Evolutionary conservation across 352 stramenopile species (phyloP).

Genomic region (Pythium guiyangense): DNA sequence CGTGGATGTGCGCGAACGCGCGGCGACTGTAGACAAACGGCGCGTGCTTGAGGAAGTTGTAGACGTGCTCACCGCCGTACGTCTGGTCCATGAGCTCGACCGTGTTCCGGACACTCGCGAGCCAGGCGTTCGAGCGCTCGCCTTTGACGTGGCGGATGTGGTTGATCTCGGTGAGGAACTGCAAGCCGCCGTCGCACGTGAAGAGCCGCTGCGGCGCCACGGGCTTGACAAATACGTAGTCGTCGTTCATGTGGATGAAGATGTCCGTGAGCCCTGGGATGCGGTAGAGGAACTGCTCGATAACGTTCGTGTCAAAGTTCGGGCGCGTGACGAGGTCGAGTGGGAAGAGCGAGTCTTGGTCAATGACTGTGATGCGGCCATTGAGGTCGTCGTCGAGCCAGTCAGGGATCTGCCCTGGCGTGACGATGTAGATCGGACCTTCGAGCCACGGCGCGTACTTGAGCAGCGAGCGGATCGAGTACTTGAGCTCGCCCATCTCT

Average conservation of each 20-base stretch:
- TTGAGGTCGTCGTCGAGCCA: constrained; percentile 69
- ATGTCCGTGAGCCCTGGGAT: constrained; percentile 84
- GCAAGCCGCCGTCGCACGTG: constrained; percentile 72
- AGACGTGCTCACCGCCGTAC: constrained; percentile 83
- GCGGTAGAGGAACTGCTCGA: constrained; percentile 85
- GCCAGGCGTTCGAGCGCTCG: constrained; percentile 63
- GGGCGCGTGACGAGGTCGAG: constrained; percentile 48
- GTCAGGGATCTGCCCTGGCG: constrained; percentile 72
- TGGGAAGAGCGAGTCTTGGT: constrained; percentile 76
- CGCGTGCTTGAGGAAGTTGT: constrained; percentile 85
- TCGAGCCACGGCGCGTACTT: constrained; percentile 78
- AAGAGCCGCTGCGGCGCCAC: constrained; percentile 83
- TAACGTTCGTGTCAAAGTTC: constrained; percentile 81
- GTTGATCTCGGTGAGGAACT: constrained; percentile 78
- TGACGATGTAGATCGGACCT: constrained; percentile 83
- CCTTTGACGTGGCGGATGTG: constrained; percentile 72
- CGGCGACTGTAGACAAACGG: constrained; percentile 76
- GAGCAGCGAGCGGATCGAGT: constrained; percentile 75
- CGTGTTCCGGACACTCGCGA: constrained; percentile 77
- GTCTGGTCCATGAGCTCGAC: constrained; percentile 54
- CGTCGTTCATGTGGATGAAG: constrained; percentile 89
- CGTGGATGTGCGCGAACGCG: constrained; percentile 73
- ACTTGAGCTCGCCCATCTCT: constrained; percentile 86
- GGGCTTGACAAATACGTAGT: constrained; percentile 85
- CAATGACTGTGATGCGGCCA: constrained; percentile 61